These are phyloP conservation scores for Citrus medica DNA, from an alignment of 345 rosid genomes.

Conservation along the genomic window DNA sequence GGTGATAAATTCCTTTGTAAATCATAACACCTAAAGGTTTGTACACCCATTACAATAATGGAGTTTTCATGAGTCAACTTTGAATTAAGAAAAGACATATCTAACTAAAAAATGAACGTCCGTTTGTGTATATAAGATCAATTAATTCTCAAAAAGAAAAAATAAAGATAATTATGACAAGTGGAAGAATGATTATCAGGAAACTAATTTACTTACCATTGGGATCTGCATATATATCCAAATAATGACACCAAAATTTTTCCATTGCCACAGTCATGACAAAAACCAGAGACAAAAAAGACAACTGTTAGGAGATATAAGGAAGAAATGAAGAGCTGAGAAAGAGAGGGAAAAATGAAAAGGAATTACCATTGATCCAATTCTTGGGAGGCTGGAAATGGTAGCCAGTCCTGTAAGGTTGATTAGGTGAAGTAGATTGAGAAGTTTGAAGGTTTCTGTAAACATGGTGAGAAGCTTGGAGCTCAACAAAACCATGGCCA, in stretches of 20 bases:
- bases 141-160: not conserved
- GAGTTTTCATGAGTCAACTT: not conserved
- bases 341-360: not conserved
- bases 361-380: slow-evolving; percentile 62
- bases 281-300: slow-evolving; percentile 10
- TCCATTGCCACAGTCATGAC: slow-evolving; percentile 7
- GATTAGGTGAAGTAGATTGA: slow-evolving; percentile 23
- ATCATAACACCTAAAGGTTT: slow-evolving; percentile 51
- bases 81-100: not conserved
- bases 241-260: not conserved
- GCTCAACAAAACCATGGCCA: slow-evolving; percentile 34
- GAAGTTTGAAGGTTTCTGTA: slow-evolving; percentile 23
- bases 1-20: slow-evolving; percentile 73
- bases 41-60: not conserved
- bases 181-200: not conserved
- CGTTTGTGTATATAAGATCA: not conserved
- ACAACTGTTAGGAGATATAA: slow-evolving; percentile 4
- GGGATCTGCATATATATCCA: slow-evolving; percentile 49
- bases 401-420: slow-evolving; percentile 65
- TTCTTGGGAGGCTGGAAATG: slow-evolving; percentile 75
- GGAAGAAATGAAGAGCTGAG: not conserved
- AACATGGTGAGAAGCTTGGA: slow-evolving; percentile 53
- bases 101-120: not conserved
- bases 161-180: not conserved
- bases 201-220: slow-evolving; percentile 47